These are phyloP conservation scores for Euphorbia tirucalli DNA, from an alignment of 345 rosid species.

Conservation along the genomic window DNA sequence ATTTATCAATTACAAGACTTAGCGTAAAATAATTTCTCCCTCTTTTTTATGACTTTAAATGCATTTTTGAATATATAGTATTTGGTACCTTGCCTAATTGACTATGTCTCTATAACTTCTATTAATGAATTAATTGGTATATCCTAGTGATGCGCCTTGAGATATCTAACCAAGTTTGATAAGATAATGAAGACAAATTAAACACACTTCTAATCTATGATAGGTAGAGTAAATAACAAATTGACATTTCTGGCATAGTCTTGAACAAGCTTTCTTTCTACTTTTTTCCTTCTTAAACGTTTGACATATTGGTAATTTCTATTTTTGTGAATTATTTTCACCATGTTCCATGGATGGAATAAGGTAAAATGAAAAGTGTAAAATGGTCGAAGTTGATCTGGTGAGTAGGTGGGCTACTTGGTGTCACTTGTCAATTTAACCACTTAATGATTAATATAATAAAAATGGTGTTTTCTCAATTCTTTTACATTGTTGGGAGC, in stretches of 20 bases:
- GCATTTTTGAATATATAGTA: not conserved
- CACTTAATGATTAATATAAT: too few relatives aligned
- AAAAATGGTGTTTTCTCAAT: not conserved
- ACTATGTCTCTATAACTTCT: not conserved
- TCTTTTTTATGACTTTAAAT: not conserved
- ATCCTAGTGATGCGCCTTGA: not conserved
- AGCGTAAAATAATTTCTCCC: not conserved
- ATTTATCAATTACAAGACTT: not conserved
- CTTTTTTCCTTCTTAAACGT: not conserved
- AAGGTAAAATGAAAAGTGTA: not conserved
- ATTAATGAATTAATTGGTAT: not conserved
- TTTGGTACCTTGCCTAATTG: not conserved
- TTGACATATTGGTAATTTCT: not conserved
- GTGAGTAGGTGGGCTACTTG: not conserved
- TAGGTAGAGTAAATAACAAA: not conserved
- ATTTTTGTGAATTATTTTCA: not conserved
- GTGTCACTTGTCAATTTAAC: not conserved
- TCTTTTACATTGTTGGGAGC: too few relatives aligned
- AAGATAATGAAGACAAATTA: too few relatives aligned
- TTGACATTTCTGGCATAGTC: not conserved
- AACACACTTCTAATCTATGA: not conserved
- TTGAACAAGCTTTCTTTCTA: too few relatives aligned
- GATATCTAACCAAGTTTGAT: not conserved
- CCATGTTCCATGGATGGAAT: not conserved
- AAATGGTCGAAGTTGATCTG: not conserved